Evolutionary conservation across 2,329 filamentous ascomycete genomes (phyloP), one percentile per base, ranked within the genome.

Genomic region (Calonectria naviculata): DNA sequence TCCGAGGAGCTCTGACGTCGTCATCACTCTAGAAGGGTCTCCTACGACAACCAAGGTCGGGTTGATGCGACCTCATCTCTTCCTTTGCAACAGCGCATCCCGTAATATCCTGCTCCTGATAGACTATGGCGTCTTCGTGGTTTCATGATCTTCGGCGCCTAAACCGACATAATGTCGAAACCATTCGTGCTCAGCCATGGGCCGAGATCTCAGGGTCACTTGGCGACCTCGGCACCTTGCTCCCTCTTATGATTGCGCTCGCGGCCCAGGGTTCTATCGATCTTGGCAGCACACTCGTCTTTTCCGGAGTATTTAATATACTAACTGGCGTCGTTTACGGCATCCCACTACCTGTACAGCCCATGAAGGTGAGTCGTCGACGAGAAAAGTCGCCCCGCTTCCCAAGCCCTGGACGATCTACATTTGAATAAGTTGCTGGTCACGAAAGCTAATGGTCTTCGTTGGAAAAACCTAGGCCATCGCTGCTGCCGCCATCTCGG

Each of bases 331-430:
- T 92, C 2, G 83, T 92, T 36, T 98, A 98, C 78, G 96, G 96
- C 8, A 93, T 98, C 46, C 96, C 96, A 2, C 84, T 98, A 4
- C 95, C 95, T 0, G 95, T 98, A 0, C 95, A 98, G 84, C 95
- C 95, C n/a, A 92, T 92, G 90, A 92, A 92, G 85, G 89, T 89
- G n/a, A n/a, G n/a, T 46, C 61, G 73, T 73, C 5, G 13, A 38
- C 31, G 21, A 12, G 29, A 46, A 29, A 26, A 56, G 12, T 28
- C 21, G n/a, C 26, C 17, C 31, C 17, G 17, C 31, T 41, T n/a
- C 29, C 24, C 34, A n/a, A 36, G 17, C 19, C 15, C 13, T n/a
- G 21, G 17, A 54, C 13, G 28, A 54, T 54, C 24, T 26, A 9
- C 15, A 17, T 28, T 26, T 54, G 28, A 52, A 17, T 5, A 19